Conservation (phyloP, 2,329 filamentous ascomycete species). For the Tolypocladium guangdongense region DNA sequence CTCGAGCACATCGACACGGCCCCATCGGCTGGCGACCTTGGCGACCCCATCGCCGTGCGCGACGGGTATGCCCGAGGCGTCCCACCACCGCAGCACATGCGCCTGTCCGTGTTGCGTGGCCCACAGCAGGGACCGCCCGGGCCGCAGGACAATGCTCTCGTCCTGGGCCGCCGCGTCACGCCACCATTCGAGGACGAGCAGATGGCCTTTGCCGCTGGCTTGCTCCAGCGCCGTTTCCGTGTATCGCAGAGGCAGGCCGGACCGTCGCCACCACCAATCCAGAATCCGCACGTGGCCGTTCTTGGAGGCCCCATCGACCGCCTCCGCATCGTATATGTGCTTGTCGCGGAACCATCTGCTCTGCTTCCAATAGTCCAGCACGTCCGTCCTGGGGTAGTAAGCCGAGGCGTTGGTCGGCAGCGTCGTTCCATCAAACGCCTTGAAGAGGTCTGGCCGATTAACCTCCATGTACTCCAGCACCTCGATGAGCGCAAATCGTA, state of each 20-base stretch:
- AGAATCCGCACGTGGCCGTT: constrained; percentile 77
- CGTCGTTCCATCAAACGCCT: constrained; percentile 73
- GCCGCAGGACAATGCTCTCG: constrained; percentile 54
- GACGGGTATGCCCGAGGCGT: constrained; percentile 66
- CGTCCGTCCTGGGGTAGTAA: constrained; percentile 72
- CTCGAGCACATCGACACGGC: constrained; percentile 73
- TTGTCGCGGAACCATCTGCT: constrained; percentile 75
- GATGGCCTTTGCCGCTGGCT: constrained; percentile 71
- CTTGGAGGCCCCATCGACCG: constrained; percentile 76
- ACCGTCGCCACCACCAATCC: constrained; percentile 82
- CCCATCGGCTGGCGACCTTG: constrained; percentile 74
- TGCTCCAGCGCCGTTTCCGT: constrained; percentile 82
- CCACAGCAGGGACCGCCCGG: constrained; percentile 73
- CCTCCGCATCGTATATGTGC: constrained; percentile 68
- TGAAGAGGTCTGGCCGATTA: constrained; percentile 63
- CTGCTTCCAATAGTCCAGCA: constrained; percentile 85
- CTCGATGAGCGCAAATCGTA: constrained; percentile 77
- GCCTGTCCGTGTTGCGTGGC: constrained; percentile 75
- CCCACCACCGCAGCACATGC: constrained; percentile 79
- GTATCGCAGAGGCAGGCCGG: constrained; percentile 68
- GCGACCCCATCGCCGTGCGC: constrained; percentile 73
- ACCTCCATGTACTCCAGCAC: constrained; percentile 59
- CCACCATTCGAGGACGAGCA: constrained; percentile 93
- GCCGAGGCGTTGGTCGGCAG: constrained; percentile 81
- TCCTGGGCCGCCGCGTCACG: constrained; percentile 55